Evolutionary conservation across 2,329 filamentous ascomycete genomes (phyloP).

Genomic region (Cladosporium sp.): DNA sequence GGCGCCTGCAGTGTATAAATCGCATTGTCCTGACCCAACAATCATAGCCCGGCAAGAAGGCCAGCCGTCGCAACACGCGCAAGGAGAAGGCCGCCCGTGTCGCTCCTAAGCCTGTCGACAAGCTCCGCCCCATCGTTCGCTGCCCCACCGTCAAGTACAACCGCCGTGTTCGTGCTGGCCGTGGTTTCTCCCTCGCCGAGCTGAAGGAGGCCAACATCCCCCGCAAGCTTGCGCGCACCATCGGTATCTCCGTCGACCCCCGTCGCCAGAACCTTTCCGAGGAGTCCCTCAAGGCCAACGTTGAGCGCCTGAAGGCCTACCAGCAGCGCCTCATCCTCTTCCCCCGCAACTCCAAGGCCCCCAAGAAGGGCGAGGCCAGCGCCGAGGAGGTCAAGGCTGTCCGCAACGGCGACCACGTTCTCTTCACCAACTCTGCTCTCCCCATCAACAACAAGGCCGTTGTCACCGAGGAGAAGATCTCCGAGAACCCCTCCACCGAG

Average conservation of each 20-base stretch:
- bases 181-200: slow-evolving; percentile 96
- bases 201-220: slow-evolving; percentile 98
- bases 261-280: slow-evolving; percentile 97
- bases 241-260: slow-evolving; percentile 95
- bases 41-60: slow-evolving; percentile 89
- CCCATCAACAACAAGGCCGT: slow-evolving; percentile 71
- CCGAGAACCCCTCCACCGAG: slow-evolving; percentile 69
- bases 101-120: slow-evolving; percentile 95
- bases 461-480: slow-evolving; percentile 80
- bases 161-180: slow-evolving; percentile 92
- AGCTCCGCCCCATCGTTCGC: slow-evolving; percentile 91
- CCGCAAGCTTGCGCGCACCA: slow-evolving; percentile 89
- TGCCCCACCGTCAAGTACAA: slow-evolving; percentile 98
- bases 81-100: slow-evolving; percentile 92
- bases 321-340: slow-evolving; percentile 94
- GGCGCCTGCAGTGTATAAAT: slow-evolving; percentile 49
- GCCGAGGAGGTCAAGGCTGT: slow-evolving; percentile 78
- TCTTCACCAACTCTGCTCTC: slow-evolving; percentile 53
- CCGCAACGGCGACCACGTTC: slow-evolving; percentile 53
- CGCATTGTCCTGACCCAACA: slow-evolving; percentile 36
- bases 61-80: slow-evolving; percentile 85
- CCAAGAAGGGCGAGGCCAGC: slow-evolving; percentile 87
- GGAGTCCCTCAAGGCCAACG: slow-evolving; percentile 92
- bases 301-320: slow-evolving; percentile 97
- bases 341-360: slow-evolving; percentile 89